phyloP scores from a whole-genome alignment of 805 yeast species.

The Metschnikowia koreensis region DNA sequence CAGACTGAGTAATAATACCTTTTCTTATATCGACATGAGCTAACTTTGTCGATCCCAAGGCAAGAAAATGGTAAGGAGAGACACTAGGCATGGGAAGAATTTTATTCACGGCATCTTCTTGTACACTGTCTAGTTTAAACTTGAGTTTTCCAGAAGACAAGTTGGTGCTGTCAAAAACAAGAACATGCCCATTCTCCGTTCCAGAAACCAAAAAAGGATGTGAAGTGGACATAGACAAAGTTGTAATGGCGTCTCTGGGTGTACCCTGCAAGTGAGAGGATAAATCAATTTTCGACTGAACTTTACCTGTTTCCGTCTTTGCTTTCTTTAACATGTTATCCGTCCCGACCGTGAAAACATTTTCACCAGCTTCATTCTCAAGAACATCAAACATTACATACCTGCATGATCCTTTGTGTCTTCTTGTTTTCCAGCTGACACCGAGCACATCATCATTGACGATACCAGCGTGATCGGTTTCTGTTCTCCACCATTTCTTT shows the following conservation, averaged over 20 bases:
- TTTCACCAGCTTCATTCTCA: conserved; percentile 43
- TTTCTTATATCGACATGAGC: conserved; percentile 77
- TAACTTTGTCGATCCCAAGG: conserved; percentile 80
- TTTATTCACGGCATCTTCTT: conserved; percentile 76
- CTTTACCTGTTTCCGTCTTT: conserved; percentile 69
- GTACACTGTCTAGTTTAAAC: conserved; percentile 53
- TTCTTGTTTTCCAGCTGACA: conserved; percentile 74
- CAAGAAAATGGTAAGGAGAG: conserved; percentile 74
- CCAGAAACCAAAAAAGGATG: conserved; percentile 54
- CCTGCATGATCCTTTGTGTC: conserved; percentile 89
- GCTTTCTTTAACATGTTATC: conserved; percentile 81
- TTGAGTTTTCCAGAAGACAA: conserved; percentile 41
- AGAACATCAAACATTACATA: conserved; percentile 63
- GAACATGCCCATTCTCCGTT: conserved; percentile 68
- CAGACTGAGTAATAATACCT: conserved; percentile 63
- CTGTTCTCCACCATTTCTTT: conserved; percentile 48
- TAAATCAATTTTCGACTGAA: conserved; percentile 49
- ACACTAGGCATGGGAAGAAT: conserved; percentile 67
- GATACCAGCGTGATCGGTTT: conserved; percentile 26
- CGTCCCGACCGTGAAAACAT: conserved; percentile 69
- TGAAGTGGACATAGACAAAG: conserved; percentile 43
- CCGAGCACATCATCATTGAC: conserved; percentile 30
- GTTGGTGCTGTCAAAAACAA: conserved; percentile 59
- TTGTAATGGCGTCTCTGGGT: conserved; percentile 38
- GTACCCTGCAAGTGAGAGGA: conserved; percentile 18